Evolutionary conservation across 2,329 filamentous ascomycete species (phyloP).

Genomic region (Talaromyces sp.): DNA sequence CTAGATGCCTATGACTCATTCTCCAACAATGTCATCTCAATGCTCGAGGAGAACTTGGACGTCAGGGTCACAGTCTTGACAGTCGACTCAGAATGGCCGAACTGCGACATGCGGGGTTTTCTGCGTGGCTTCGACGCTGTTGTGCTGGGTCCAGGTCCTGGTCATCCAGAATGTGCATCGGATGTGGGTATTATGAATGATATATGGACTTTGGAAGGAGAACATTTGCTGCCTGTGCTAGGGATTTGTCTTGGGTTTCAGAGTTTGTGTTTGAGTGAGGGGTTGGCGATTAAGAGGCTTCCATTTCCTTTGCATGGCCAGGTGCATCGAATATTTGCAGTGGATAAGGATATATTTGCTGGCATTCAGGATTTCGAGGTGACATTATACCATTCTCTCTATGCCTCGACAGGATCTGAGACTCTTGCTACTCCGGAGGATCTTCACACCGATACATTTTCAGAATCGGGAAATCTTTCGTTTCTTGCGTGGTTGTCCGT

Average conservation of each 20-base stretch:
- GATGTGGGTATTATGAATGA: slow-evolving; percentile 80
- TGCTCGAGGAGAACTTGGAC: slow-evolving; percentile 68
- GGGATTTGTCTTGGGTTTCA: slow-evolving; percentile 91
- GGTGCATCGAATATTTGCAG: slow-evolving; percentile 66
- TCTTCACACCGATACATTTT: slow-evolving; percentile 17
- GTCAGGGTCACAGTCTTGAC: slow-evolving; percentile 69
- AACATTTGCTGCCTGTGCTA: slow-evolving; percentile 69
- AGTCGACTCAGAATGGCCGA: slow-evolving; percentile 59
- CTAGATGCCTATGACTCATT: slow-evolving; percentile 97
- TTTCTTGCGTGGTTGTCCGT: slow-evolving; percentile 63
- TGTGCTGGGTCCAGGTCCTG: slow-evolving; percentile 87
- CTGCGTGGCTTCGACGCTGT: slow-evolving; percentile 71
- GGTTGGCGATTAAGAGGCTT: slow-evolving; percentile 65
- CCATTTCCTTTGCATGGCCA: slow-evolving; percentile 79
- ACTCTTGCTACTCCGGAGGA: no score
- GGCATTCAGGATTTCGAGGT: slow-evolving; percentile 62
- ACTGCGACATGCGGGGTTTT: slow-evolving; percentile 50
- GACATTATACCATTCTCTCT: slow-evolving; percentile 72
- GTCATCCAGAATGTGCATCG: slow-evolving; percentile 66
- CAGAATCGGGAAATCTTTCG: slow-evolving; percentile 34
- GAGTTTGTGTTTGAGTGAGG: slow-evolving; percentile 68
- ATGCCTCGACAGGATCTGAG: slow-evolving; percentile 41
- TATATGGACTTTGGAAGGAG: slow-evolving; percentile 67
- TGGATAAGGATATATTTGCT: slow-evolving; percentile 63
- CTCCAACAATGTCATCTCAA: slow-evolving; percentile 86